Conservation (phyloP, 1,284 basidiomycete species). For the Schizophyllum amplum region DNA sequence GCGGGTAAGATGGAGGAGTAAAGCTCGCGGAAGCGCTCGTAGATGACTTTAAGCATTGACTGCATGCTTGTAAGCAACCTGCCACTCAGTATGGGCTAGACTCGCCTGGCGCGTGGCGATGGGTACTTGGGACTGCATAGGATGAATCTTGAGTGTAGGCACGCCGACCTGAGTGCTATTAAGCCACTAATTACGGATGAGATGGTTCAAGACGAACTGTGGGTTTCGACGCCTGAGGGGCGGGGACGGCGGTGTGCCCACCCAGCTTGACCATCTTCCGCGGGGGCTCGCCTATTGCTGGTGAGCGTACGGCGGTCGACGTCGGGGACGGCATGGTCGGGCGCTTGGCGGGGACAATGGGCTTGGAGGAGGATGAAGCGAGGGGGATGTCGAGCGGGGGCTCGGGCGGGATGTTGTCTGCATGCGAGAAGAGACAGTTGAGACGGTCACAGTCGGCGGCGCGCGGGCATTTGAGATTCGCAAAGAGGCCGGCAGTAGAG, state of each 20-base stretch:
- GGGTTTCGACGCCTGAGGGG: slow-evolving; percentile 26
- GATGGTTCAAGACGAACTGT: background rate
- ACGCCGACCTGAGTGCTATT: background rate
- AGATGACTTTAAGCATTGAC: slow-evolving; percentile 66
- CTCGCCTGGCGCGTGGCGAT: slow-evolving; percentile 63
- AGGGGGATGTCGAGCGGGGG: slow-evolving; percentile 31
- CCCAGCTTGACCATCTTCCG: slow-evolving; percentile 51
- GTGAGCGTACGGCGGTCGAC: slow-evolving; percentile 14
- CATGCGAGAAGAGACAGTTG: slow-evolving; percentile 61
- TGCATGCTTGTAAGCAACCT: slow-evolving; percentile 23
- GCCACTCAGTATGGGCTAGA: slow-evolving; percentile 11
- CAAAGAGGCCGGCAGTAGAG: slow-evolving; percentile 51
- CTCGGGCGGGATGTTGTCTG: slow-evolving; percentile 27
- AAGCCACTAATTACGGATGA: background rate
- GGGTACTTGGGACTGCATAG: slow-evolving; percentile 45
- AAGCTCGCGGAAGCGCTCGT: slow-evolving; percentile 60
- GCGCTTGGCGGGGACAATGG: slow-evolving; percentile 29
- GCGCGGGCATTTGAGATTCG: slow-evolving; percentile 55
- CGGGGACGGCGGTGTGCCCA: slow-evolving; percentile 31
- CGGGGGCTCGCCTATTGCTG: slow-evolving; percentile 36
- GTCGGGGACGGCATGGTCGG: slow-evolving; percentile 15
- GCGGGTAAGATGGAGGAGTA: slow-evolving; percentile 45
- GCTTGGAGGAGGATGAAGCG: slow-evolving; percentile 1
- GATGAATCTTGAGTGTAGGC: background rate
- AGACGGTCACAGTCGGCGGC: slow-evolving; percentile 35